These are phyloP conservation scores for Gnaphalium uliginosum DNA, from an alignment of 129 eudicot species.

Conservation along the genomic window DNA sequence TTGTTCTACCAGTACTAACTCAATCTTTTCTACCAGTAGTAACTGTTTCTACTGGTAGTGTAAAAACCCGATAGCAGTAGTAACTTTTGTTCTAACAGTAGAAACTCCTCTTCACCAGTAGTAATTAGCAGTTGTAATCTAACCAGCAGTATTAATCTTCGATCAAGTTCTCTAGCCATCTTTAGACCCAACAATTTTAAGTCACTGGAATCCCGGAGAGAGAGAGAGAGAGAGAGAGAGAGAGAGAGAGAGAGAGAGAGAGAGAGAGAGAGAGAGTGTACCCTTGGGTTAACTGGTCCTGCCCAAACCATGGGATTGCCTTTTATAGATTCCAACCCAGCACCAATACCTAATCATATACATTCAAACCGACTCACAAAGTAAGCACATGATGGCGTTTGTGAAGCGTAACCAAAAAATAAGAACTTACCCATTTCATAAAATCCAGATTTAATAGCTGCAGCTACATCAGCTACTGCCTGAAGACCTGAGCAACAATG, in stretches of 20 bases:
- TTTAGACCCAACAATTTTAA: too few relatives aligned
- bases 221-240: background rate
- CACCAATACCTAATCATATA: conserved; percentile 69
- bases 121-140: too few relatives aligned
- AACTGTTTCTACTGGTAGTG: too few relatives aligned
- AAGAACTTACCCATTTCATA: conserved; percentile 73
- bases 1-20: too few relatives aligned
- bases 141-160: too few relatives aligned
- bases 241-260: too few relatives aligned
- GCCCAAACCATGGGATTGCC: conserved; percentile 92
- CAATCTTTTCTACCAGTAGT: too few relatives aligned
- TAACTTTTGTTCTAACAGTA: too few relatives aligned
- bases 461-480: conserved; percentile 99
- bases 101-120: too few relatives aligned
- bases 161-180: too few relatives aligned
- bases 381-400: conserved; percentile 13
- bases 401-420: background rate
- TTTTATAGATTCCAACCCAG: conserved; percentile 97
- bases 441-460: conserved; percentile 96
- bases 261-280: conserved; percentile 30
- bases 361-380: conserved; percentile 16
- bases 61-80: too few relatives aligned
- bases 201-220: background rate
- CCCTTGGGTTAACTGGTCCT: conserved; percentile 88
- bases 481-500: conserved; percentile 99